Evolutionary conservation across 2,329 filamentous ascomycete genomes (phyloP).

Genomic region (Zasmidium citrigriseum): DNA sequence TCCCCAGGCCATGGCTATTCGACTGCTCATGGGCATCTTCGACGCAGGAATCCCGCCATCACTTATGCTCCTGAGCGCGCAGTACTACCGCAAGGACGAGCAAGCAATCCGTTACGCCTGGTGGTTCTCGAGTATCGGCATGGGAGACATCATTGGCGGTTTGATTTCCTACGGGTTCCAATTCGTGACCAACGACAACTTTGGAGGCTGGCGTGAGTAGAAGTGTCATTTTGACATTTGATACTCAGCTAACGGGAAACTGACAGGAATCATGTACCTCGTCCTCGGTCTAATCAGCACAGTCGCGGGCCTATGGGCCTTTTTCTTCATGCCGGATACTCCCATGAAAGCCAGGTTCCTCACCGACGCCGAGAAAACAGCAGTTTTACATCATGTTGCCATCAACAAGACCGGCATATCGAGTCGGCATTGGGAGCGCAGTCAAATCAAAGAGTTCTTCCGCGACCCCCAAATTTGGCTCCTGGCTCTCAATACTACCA

Average conservation of each 20-base stretch:
- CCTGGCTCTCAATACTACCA: slow-evolving; percentile 29
- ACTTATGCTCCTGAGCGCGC: slow-evolving; percentile 20
- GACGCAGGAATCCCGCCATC: slow-evolving; percentile 14
- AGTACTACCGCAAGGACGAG: slow-evolving; percentile 44
- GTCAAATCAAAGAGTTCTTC: slow-evolving; percentile 59
- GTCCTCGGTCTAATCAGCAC: slow-evolving; percentile 47
- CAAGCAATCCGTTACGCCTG: slow-evolving; percentile 64
- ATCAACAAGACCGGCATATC: slow-evolving; percentile 43
- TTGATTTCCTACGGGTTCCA: slow-evolving; percentile 59
- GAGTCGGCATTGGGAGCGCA: slow-evolving; percentile 43
- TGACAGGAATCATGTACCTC: slow-evolving; percentile 38
- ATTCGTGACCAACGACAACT: slow-evolving; percentile 32
- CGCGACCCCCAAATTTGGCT: slow-evolving; percentile 48
- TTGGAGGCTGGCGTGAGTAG: slow-evolving; percentile 21
- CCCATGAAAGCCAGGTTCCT: slow-evolving; percentile 32
- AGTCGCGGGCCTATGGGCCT: slow-evolving; percentile 35
- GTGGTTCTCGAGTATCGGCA: slow-evolving; percentile 66
- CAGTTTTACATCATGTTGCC: slow-evolving; percentile 48
- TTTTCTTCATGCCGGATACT: slow-evolving; percentile 34
- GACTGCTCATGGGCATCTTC: slow-evolving; percentile 19
- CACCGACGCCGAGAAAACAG: slow-evolving; percentile 38
- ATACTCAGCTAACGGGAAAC: background rate
- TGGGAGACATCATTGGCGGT: slow-evolving; percentile 58
- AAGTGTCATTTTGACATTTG: background rate
- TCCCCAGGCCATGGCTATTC: slow-evolving; percentile 15